Percentiles rank a stretch among this genome's conserved stretches.
Conservation (phyloP, 441 rosid species). For the Manihot esculenta region DNA sequence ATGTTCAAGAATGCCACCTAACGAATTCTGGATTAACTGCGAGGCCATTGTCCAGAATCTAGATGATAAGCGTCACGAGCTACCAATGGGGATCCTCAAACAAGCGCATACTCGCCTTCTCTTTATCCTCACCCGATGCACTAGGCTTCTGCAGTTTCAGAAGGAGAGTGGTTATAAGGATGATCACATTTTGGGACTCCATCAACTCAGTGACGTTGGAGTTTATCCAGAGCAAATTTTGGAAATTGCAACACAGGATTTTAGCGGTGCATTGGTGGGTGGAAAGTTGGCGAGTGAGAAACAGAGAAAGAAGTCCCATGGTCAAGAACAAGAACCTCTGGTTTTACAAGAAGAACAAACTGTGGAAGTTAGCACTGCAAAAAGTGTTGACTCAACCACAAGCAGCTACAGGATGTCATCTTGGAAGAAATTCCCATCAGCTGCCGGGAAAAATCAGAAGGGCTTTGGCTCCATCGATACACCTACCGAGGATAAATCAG, state of each 20-base stretch:
- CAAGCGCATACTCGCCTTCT: conserved; percentile 95
- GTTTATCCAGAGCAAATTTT: conserved; percentile 77
- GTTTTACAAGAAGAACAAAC: conserved; percentile 40
- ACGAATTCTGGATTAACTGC: conserved; percentile 86
- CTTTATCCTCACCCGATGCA: conserved; percentile 92
- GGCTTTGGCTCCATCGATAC: conserved; percentile 40
- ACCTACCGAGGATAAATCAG: conserved; percentile 53
- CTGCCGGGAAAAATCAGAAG: conserved; percentile 67
- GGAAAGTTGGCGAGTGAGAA: conserved; percentile 42
- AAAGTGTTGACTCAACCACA: conserved; percentile 69
- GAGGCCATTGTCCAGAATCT: conserved; percentile 87
- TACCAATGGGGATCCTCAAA: conserved; percentile 85
- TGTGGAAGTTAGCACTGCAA: conserved; percentile 63
- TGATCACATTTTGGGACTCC: conserved; percentile 73
- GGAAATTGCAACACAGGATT: conserved; percentile 57
- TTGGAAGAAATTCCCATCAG: conserved; percentile 94
- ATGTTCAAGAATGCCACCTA: conserved; percentile 82
- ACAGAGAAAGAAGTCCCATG: conserved; percentile 42
- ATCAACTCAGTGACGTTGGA: conserved; percentile 92
- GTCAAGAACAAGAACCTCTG: conserved; percentile 33
- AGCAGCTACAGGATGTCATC: conserved; percentile 90
- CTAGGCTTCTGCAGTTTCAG: conserved; percentile 94
- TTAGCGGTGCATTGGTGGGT: conserved; percentile 41
- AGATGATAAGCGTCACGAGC: conserved; percentile 92
- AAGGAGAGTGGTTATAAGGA: conserved; percentile 90